Conservation (phyloP, 495 filamentous ascomycete species). For the Baudoinia panamericana region DNA sequence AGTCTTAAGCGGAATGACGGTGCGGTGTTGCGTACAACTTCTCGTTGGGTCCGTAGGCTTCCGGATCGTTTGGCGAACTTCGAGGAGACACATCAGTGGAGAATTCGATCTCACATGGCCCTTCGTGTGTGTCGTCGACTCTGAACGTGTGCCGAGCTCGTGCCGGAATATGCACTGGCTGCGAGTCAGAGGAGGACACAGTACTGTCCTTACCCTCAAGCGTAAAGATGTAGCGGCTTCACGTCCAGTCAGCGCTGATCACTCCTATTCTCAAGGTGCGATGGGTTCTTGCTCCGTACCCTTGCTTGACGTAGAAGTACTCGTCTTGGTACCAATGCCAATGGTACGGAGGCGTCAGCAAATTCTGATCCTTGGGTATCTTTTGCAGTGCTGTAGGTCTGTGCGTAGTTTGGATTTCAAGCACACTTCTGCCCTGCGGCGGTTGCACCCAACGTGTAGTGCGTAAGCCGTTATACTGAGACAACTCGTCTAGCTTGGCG, state of each 20-base stretch:
- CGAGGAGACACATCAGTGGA: constrained; percentile 8
- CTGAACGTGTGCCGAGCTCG: constrained; percentile 12
- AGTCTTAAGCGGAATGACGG: too few relatives aligned
- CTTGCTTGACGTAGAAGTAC: constrained; percentile 11
- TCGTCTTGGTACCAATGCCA: constrained; percentile 18
- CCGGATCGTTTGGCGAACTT: constrained; percentile 2
- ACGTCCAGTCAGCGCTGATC: neutral
- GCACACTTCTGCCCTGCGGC: constrained; percentile 8
- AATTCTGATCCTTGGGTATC: constrained; percentile 1
- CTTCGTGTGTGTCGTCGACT: constrained; percentile 8
- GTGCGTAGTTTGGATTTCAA: constrained; percentile 14
- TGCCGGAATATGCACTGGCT: constrained; percentile 7
- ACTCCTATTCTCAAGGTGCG: neutral
- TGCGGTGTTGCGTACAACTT: constrained; percentile 13
- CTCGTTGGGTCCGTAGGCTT: constrained; percentile 6
- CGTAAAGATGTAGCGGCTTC: constrained; percentile 14
- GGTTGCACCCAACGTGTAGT: constrained; percentile 8
- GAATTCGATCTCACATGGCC: constrained; percentile 11
- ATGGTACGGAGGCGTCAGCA: constrained; percentile 8
- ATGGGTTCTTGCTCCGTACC: constrained; percentile 1
- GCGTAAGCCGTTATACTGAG: constrained; percentile 12
- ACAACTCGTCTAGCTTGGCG: constrained; percentile 5
- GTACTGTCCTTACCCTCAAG: constrained; percentile 11
- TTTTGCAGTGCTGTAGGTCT: constrained; percentile 7
- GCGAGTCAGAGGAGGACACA: constrained; percentile 7